Base-by-base conservation (phyloP, 495 filamentous ascomycete species). In the Stereocaulon alpinum region DNA sequence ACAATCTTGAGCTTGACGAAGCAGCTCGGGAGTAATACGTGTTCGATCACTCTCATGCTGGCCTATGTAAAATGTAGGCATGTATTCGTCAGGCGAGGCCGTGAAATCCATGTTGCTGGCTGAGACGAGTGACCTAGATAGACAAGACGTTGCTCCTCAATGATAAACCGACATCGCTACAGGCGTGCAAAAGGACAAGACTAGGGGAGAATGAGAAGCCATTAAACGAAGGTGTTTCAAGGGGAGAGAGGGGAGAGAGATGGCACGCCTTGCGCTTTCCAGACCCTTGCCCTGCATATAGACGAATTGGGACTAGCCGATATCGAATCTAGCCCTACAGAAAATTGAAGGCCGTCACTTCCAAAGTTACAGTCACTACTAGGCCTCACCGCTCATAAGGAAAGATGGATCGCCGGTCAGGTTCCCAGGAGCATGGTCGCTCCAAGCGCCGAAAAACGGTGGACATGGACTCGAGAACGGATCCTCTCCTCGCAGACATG, bases 1-100 rank as follows among this genome's bases (percentile, higher is more conserved):
- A 58, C 71, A 76, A 58, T 77, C 84, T 59, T 90, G 83, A 2
- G 89, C 83, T 61, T 84, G 80, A 41, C 74, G 75, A 62, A 94
- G 80, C 54, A 86, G 74, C 59, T 81, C 67, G 17, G 83, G 71
- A 10, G 82, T 82, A 58, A 91, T 81, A 22, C 80, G 66, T 3
- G 72, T 68, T 10, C 89, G 79, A 37, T 79, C 80, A 10, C 79
- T 81, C 67, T 95, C 86, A 80, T 96, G 88, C 55, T 95, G 87
- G 45, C 89, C 91, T 59, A 95, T 79, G 63, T 85, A 91, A 66
- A 93, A 91, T 1, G 72, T 72, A 18, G 87, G 86, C 32, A 69
- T 70, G 10, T 80, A 74, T 52, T 83, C 81, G 32, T 82, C 81
- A 37, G 34, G 34, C 59, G 61, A 30, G 56, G 59, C 20, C 29